These are phyloP conservation scores for Dissophora globulifera DNA, from an alignment of 192 early-diverging fungal genomes.

Conservation along the genomic window DNA sequence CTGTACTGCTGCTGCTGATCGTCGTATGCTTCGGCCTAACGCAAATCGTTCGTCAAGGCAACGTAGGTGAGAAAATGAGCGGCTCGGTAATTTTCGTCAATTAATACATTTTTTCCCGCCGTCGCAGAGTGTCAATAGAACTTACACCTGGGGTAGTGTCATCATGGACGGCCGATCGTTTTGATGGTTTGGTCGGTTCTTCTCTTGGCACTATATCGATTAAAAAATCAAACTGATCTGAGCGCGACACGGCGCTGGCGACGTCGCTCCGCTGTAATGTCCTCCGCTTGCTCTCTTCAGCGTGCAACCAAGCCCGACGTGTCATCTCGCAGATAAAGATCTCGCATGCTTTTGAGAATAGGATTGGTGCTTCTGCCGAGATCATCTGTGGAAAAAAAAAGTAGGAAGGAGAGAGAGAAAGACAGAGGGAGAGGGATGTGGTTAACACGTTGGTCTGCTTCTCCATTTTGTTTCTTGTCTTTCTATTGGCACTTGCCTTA, in stretches of 20 bases:
- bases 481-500: too few species aligned
- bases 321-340: slow-evolving; percentile 94
- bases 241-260: slow-evolving; percentile 84
- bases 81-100: too few species aligned
- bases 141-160: slow-evolving; percentile 24
- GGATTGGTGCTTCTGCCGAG: slow-evolving; percentile 81
- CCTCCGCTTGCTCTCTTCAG: slow-evolving; percentile 96
- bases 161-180: slow-evolving; percentile 31
- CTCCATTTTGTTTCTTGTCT: too few species aligned
- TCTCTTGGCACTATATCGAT: slow-evolving; percentile 98
- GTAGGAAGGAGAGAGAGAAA: too few species aligned
- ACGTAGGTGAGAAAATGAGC: too few species aligned
- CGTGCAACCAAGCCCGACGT: slow-evolving; percentile 87
- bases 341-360: slow-evolving; percentile 96
- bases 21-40: slow-evolving; percentile 29
- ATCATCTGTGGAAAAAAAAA: slow-evolving; percentile 62
- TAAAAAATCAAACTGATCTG: slow-evolving; percentile 96
- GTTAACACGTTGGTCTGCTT: too few species aligned
- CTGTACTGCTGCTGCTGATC: slow-evolving; percentile 27
- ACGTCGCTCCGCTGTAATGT: slow-evolving; percentile 94
- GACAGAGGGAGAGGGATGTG: too few species aligned
- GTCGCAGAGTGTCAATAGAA: slow-evolving; percentile 61
- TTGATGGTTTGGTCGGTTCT: slow-evolving; percentile 57
- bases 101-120: too few species aligned
- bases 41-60: background rate